These are phyloP conservation scores for Talaromyces proteolyticus DNA, from an alignment of 495 filamentous ascomycete genomes.

Conservation along the genomic window DNA sequence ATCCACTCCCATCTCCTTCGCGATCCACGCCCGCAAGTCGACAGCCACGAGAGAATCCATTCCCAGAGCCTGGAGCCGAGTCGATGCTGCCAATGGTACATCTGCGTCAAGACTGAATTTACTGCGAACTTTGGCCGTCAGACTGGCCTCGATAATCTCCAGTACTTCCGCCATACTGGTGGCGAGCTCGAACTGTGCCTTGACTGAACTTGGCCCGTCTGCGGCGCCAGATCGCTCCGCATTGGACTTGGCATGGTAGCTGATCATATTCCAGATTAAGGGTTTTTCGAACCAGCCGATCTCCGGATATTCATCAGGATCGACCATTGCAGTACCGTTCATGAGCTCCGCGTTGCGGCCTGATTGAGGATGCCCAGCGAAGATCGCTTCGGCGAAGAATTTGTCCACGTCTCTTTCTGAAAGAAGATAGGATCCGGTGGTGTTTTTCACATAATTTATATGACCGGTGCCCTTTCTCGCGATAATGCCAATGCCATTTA, in stretches of 20 bases:
- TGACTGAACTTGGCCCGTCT: conserved; percentile 1
- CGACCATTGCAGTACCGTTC: not conserved
- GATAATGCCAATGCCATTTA: conserved; percentile 44
- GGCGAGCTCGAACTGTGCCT: not conserved
- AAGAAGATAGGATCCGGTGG: conserved; percentile 17
- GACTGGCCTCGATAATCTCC: conserved; percentile 1
- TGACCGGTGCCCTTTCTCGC: conserved; percentile 3
- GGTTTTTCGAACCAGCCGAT: not conserved
- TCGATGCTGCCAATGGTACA: not conserved
- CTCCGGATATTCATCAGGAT: not conserved
- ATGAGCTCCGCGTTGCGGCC: conserved; percentile 7
- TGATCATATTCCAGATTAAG: not conserved
- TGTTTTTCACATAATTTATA: not conserved
- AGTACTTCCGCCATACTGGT: conserved; percentile 3
- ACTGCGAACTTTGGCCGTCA: not conserved
- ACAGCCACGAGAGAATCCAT: conserved; percentile 54
- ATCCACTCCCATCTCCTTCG: conserved; percentile 33
- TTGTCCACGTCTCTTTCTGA: conserved; percentile 17
- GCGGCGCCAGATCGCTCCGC: not conserved
- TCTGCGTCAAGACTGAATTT: not conserved
- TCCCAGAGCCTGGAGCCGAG: conserved; percentile 7
- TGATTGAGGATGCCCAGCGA: conserved; percentile 24
- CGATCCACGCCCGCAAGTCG: conserved; percentile 51
- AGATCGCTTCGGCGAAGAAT: conserved; percentile 46
- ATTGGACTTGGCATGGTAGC: not conserved